Evolutionary conservation across 306 rosid genomes (phyloP).

Genomic region (Purshia tridentata): DNA sequence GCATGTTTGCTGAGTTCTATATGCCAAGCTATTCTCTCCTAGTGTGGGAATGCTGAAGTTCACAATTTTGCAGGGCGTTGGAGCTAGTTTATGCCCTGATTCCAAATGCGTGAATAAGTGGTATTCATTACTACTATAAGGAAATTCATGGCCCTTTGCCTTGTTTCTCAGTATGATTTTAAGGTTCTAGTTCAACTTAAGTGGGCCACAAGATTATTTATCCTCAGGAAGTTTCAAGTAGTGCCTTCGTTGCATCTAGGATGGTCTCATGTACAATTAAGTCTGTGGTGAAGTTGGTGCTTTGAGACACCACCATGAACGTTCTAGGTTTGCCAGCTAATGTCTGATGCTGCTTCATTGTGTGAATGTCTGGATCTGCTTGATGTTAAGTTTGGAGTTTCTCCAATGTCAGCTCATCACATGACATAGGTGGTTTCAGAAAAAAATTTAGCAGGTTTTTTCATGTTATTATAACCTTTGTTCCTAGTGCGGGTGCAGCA

Average conservation of each 20-base stretch:
- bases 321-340: not conserved
- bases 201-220: slow-evolving; percentile 25
- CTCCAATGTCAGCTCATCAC: slow-evolving; percentile 21
- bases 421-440: slow-evolving; percentile 24
- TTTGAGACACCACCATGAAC: not conserved
- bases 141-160: slow-evolving; percentile 31
- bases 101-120: slow-evolving; percentile 41
- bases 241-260: slow-evolving; percentile 32
- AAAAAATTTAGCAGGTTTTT: slow-evolving; percentile 17
- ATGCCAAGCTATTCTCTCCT: slow-evolving; percentile 23
- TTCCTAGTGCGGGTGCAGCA: slow-evolving; percentile 3
- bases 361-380: slow-evolving; percentile 20
- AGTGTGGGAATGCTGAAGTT: slow-evolving; percentile 29
- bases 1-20: slow-evolving; percentile 20
- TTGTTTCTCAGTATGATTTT: slow-evolving; percentile 17
- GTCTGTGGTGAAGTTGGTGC: slow-evolving; percentile 25
- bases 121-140: slow-evolving; percentile 29
- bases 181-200: slow-evolving; percentile 18
- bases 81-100: slow-evolving; percentile 27
- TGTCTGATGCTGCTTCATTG: slow-evolving; percentile 2
- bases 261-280: slow-evolving; percentile 17
- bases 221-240: slow-evolving; percentile 34
- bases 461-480: slow-evolving; percentile 2
- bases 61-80: slow-evolving; percentile 46
- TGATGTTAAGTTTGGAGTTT: slow-evolving; percentile 12